Evolutionary conservation across 2,329 filamentous ascomycete species (phyloP).

Genomic region (Endothia cerciana): DNA sequence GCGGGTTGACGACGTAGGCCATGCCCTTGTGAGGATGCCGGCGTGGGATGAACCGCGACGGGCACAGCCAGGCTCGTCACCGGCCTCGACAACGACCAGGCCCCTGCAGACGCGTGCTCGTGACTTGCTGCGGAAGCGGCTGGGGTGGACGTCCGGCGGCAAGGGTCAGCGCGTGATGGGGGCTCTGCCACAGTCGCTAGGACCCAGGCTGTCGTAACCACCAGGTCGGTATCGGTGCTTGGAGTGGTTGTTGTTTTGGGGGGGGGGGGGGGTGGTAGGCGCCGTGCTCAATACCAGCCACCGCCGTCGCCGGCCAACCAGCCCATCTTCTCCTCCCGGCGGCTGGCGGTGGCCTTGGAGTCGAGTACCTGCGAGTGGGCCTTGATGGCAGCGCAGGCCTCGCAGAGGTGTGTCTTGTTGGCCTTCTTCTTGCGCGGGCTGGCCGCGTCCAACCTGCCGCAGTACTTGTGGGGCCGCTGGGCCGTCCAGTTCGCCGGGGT

Average conservation of each 20-base stretch:
- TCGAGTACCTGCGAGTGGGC: conserved; percentile 23
- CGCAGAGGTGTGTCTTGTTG: conserved; percentile 29
- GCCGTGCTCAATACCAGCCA: neutral
- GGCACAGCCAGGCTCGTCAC: neutral
- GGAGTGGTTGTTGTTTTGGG: neutral
- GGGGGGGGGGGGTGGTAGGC: neutral
- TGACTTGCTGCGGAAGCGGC: neutral
- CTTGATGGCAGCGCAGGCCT: conserved; percentile 26
- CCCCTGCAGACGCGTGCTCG: neutral
- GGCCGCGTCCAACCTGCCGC: conserved; percentile 27
- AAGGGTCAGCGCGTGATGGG: too few species aligned
- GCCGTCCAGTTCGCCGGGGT: conserved; percentile 25
- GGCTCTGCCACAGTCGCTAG: too few species aligned
- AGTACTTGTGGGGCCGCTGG: conserved; percentile 27
- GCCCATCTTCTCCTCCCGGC: conserved; percentile 28
- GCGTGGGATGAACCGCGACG: neutral
- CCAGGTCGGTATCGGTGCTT: neutral
- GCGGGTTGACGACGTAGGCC: neutral
- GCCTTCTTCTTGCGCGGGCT: conserved; percentile 27
- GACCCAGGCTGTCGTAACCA: too few species aligned
- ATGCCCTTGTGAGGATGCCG: neutral
- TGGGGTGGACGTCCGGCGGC: too few species aligned
- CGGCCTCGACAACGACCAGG: neutral
- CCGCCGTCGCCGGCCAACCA: conserved; percentile 22
- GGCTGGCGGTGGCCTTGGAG: conserved; percentile 17